Conservation (phyloP, 1,284 basidiomycete species). For the Ganoderma sp. region DNA sequence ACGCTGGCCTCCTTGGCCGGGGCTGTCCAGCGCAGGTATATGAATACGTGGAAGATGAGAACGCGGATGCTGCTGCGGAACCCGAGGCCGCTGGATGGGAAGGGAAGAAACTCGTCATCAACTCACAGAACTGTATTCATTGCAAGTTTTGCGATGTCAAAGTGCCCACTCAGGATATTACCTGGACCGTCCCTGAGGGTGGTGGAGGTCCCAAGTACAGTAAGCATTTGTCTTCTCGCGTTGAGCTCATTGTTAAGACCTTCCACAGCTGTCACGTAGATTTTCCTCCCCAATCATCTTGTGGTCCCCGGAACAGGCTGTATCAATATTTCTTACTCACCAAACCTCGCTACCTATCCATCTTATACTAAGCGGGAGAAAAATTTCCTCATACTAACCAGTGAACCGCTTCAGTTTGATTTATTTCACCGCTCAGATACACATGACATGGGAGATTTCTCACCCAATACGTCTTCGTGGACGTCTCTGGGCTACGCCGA, state of each 20-base stretch:
- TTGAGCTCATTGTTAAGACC: neutral
- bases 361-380: no score
- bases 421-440: no score
- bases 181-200: constrained; percentile 93
- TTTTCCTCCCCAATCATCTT: neutral
- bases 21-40: constrained; percentile 98
- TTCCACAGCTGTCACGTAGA: neutral
- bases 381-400: no score
- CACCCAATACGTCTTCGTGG: no score
- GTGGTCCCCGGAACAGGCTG: neutral
- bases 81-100: constrained; percentile 61
- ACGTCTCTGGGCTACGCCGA: no score
- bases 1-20: constrained; percentile 84
- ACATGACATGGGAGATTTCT: no score
- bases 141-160: constrained; percentile 96
- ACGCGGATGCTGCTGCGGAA: constrained; percentile 26
- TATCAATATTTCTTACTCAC: no score
- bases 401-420: no score
- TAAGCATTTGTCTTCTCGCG: constrained; percentile 45
- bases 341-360: no score
- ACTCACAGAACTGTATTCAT: constrained; percentile 94
- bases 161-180: constrained; percentile 91
- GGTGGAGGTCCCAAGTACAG: constrained; percentile 94
- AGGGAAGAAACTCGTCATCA: constrained; percentile 94
- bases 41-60: constrained; percentile 89